Evolutionary conservation across 164 flowering plant species (phyloP).

Genomic region (Macadamia tetraphylla): DNA sequence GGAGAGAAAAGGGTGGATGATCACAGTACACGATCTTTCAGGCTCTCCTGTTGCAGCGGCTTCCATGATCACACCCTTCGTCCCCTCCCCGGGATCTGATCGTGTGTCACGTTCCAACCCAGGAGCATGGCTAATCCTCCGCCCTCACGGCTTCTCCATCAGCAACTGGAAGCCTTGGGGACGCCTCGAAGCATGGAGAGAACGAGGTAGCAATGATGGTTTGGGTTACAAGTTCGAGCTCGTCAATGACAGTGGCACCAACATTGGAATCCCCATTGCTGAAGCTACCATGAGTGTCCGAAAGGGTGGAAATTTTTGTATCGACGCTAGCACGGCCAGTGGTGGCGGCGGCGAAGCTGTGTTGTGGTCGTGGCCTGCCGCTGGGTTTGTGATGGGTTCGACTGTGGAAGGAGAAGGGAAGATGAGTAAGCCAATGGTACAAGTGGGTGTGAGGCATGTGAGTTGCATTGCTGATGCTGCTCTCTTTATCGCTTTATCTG

Average conservation of each 20-base stretch:
- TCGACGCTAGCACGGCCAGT: conserved; percentile 37
- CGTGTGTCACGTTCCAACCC: conserved; percentile 87
- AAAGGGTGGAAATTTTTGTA: conserved; percentile 72
- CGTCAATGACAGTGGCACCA: conserved; percentile 46
- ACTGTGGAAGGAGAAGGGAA: conserved; percentile 85
- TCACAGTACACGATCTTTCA: conserved; percentile 80
- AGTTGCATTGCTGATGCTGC: conserved; percentile 92
- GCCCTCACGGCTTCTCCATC: conserved; percentile 52
- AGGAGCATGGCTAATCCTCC: conserved; percentile 94
- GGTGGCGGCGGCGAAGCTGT: conserved; percentile 12
- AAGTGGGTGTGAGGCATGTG: conserved; percentile 72
- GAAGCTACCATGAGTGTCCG: conserved; percentile 52
- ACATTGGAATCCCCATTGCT: conserved; percentile 46
- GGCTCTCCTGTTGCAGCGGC: conserved; percentile 96
- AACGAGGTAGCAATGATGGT: conserved; percentile 62
- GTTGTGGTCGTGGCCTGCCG: conserved; percentile 22
- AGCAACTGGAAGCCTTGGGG: conserved; percentile 97
- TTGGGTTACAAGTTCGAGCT: conserved; percentile 85
- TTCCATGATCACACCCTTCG: conserved; percentile 93
- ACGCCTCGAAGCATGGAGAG: conserved; percentile 93
- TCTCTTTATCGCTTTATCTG: conserved; percentile 74
- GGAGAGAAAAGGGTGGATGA: conserved; percentile 93
- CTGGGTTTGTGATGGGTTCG: conserved; percentile 81
- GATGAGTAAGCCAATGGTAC: conserved; percentile 68
- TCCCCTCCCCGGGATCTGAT: conserved; percentile 80